Evolutionary conservation across 352 stramenopile genomes (phyloP), one percentile per base, ranked within the genome.

Genomic region (Pythium aphanidermatum): DNA sequence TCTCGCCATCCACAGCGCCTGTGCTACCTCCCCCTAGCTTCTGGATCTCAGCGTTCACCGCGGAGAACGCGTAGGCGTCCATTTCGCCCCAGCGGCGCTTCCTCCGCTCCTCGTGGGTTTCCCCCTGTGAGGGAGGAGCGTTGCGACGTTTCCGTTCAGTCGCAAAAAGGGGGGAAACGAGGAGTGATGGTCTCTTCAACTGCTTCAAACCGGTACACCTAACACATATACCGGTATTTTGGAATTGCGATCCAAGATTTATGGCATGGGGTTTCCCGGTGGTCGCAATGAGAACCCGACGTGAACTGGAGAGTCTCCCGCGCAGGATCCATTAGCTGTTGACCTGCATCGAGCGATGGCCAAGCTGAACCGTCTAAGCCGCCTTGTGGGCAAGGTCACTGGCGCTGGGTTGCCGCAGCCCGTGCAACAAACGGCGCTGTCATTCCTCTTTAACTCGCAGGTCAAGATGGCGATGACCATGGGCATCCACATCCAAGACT

Each of bases 401-500:
- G 51, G 11, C 58, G 51, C 45, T 56, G 43, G 37, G n/a, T 52
- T 72, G 44, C 70, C 57, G 12, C 33, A 37, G 63, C 68, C 55
- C 37, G 43, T 66, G 35, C 51, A 52, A 59, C 68, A 70, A 20
- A 58, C 64, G 19, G 83, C 65, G 33, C 74, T 76, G 27, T 92
- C 76, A 54, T 64, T 82, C 27, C 49, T 86, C 13, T 94, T 94
- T 64, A 90, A 92, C 65, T 70, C 63, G 39, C 70, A 91, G 59
- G 78, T 91, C 27, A 94, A 94, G 55, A 76, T 93, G 62, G 83
- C 83, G 5, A 62, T 77, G 33, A 84, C 80, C 23, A 72, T 79
- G 40, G 79, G 82, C 30, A 76, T 95, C 37, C 61, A 71, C 33
- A 77, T 95, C 51, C 59, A 88, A 50, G 66, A 86, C 39, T 68